phyloP scores from a whole-genome alignment of 495 filamentous ascomycete genomes.

The Sabuloglossum arenarium region DNA sequence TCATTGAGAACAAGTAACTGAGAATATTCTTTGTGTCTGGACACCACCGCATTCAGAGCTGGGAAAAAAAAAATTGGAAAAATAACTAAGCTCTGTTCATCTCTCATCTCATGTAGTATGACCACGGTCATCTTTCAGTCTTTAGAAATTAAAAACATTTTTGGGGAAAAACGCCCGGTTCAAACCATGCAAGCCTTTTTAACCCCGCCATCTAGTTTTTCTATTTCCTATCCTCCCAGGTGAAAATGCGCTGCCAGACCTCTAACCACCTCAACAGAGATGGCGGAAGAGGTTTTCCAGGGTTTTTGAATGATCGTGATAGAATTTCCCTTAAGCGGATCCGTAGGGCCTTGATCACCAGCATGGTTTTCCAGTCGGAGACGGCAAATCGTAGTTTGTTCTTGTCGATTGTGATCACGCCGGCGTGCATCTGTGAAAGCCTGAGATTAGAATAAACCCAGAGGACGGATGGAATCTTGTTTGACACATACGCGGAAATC shows the following conservation, averaged over 20 bases:
- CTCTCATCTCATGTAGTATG: no score
- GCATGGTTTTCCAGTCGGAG: constrained; percentile 76
- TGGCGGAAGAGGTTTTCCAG: constrained; percentile 43
- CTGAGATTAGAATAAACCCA: constrained; percentile 4
- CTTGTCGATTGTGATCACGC: constrained; percentile 65
- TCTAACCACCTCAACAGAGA: constrained; percentile 59
- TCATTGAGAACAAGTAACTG: no score
- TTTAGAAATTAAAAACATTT: no score
- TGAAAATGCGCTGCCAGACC: constrained; percentile 29
- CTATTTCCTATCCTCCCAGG: neutral
- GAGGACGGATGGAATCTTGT: neutral
- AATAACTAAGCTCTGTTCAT: no score
- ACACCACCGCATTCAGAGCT: no score
- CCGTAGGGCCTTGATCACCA: constrained; percentile 63
- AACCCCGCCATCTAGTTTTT: neutral
- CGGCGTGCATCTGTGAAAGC: constrained; percentile 45
- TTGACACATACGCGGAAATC: constrained; percentile 42
- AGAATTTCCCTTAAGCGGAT: constrained; percentile 46
- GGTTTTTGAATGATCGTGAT: constrained; percentile 44
- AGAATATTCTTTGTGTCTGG: no score
- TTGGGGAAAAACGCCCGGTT: no score
- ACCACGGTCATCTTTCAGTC: no score
- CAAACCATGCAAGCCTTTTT: neutral
- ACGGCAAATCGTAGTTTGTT: constrained; percentile 75
- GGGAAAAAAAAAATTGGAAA: no score